phyloP scores from a whole-genome alignment of 805 yeast genomes.

The Yamadazyma endophytica region DNA sequence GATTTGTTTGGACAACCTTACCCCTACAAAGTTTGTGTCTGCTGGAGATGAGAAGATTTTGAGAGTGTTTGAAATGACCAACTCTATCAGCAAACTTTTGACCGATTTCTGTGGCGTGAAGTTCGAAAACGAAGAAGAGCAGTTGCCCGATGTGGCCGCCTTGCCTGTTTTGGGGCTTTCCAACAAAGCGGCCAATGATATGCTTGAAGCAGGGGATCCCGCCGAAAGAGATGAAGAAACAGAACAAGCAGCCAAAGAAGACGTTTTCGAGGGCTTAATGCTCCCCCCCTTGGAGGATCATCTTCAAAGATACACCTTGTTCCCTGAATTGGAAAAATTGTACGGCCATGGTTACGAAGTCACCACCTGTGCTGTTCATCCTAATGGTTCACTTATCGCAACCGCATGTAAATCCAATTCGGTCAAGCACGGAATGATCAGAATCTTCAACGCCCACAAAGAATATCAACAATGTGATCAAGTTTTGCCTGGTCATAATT shows the following conservation, averaged over 20 bases:
- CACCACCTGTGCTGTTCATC: conserved; percentile 69
- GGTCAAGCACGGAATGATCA: conserved; percentile 77
- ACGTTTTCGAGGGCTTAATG: conserved; percentile 41
- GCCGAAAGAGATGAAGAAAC: conserved; percentile 33
- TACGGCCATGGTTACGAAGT: conserved; percentile 98
- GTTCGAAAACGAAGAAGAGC: conserved; percentile 17
- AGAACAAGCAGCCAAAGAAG: conserved; percentile 29
- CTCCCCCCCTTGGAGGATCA: conserved; percentile 87
- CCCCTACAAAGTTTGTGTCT: conserved; percentile 66
- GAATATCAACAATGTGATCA: conserved; percentile 48
- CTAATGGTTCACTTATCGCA: conserved; percentile 62
- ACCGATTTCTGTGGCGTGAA: conserved; percentile 47
- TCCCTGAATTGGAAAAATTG: conserved; percentile 92
- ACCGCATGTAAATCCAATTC: conserved; percentile 90
- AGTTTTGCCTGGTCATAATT: conserved; percentile 62
- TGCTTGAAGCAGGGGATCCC: conserved; percentile 35
- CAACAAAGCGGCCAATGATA: conserved; percentile 72
- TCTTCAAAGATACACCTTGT: conserved; percentile 83
- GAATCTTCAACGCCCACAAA: conserved; percentile 61
- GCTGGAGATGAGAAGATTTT: conserved; percentile 95
- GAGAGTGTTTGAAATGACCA: conserved; percentile 86
- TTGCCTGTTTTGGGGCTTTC: conserved; percentile 92
- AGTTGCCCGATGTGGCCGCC: conserved; percentile 77
- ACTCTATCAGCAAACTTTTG: conserved; percentile 64
- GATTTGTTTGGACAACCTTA: conserved; percentile 68